phyloP scores from a whole-genome alignment of 768 basidiomycete species.

The Lentinula boryana region DNA sequence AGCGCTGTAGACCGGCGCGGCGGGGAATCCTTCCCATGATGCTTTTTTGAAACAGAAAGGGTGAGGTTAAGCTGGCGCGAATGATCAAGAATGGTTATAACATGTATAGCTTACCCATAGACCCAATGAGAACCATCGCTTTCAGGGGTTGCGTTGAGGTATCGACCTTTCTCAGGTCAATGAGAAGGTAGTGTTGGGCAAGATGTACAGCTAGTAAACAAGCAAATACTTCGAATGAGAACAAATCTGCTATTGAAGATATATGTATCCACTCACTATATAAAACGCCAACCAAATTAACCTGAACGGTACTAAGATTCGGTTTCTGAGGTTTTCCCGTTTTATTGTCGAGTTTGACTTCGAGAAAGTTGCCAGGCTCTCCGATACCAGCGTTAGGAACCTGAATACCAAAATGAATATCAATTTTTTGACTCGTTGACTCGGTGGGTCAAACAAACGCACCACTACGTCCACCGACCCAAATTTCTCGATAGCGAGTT shows the following conservation, averaged over 20 bases:
- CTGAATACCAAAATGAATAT: background rate
- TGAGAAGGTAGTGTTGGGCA: constrained; percentile 6
- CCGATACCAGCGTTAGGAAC: constrained; percentile 16
- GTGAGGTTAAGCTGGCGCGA: background rate
- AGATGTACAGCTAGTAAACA: constrained; percentile 2
- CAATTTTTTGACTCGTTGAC: background rate
- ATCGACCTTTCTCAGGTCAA: background rate
- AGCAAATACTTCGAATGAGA: no score
- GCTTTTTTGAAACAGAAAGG: constrained; percentile 9
- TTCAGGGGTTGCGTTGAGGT: constrained; percentile 11
- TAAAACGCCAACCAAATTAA: no score
- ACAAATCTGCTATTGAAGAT: no score
- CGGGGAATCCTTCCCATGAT: constrained; percentile 20
- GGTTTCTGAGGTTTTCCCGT: no score
- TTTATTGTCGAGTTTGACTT: background rate
- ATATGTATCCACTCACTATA: no score
- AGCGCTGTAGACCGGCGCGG: constrained; percentile 19
- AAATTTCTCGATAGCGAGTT: background rate
- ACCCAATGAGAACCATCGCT: constrained; percentile 24
- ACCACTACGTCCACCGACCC: constrained; percentile 7
- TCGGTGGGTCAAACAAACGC: background rate
- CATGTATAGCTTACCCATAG: constrained; percentile 19
- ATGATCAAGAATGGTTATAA: background rate
- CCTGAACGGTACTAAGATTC: no score
- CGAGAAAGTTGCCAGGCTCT: constrained; percentile 6